Base-by-base conservation (phyloP, 306 rosid species). In the Casuarina glauca region DNA sequence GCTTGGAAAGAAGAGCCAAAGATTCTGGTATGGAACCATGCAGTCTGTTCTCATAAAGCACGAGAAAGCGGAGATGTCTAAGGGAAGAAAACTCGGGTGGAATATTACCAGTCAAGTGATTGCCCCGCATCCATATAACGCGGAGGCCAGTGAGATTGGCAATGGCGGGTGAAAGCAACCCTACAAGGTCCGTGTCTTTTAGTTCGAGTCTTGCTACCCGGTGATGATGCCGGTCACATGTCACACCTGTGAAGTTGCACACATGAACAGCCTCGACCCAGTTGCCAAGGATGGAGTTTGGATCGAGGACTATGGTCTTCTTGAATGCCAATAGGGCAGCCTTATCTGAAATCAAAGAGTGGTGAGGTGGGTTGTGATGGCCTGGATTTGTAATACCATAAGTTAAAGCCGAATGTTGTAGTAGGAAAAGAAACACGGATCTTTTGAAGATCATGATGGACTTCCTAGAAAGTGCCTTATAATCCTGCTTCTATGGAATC, bases 131-230 rank as follows among this genome's bases (percentile, higher is more conserved):
- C 32, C 32, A 26, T 26, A 26, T 26, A 26, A 26, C 32, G 32
- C 86, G 90, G 6, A 91, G 87, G 74, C 87, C 89, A 0, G 96
- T 91, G 51, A 89, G 96, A 82, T 91, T 91, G 44, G 93, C 85
- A 79, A 91, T 78, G 86, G 64, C 2, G 5, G 93, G 89, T 26
- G 93, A 83, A 20, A 91, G 83, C 8, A n/a, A 46, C 35, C 96
- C 96, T 10, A 76, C 89, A 3, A 91, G 90, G 5, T 42, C 32
- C 38, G 43, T 74, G 44, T 82, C 74, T 10, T 55, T 8, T 8
- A 87, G 82, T 68, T 49, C 1, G 75, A 91, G 87, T 12, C 6
- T 64, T 2, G 72, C 60, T 1, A 91, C 93, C 2, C 90, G 92
- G 80, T 74, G 87, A 32, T 41, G 87, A 64, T 75, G 54, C 51